Conservation (phyloP, 2,329 filamentous ascomycete genomes). For the Trematosphaeria pertusa region DNA sequence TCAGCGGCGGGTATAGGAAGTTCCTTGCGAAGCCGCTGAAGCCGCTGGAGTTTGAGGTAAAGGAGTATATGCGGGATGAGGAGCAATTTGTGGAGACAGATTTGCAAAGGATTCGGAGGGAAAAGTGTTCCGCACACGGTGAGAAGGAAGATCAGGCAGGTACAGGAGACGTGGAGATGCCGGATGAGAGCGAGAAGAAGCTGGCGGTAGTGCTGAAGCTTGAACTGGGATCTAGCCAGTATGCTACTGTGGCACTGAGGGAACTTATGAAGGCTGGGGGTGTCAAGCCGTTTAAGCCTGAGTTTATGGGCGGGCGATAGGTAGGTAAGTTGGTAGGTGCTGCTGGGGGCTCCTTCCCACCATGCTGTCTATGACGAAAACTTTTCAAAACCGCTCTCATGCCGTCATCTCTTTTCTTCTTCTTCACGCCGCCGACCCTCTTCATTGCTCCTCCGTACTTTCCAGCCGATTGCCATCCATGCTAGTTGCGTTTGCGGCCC, state of each 20-base stretch:
- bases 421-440: too few relatives aligned
- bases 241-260: constrained; percentile 82
- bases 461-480: too few relatives aligned
- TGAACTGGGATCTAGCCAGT: constrained; percentile 79
- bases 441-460: too few relatives aligned
- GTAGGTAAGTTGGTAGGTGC: neutral
- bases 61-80: constrained; percentile 71
- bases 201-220: constrained; percentile 75
- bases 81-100: constrained; percentile 93
- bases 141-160: constrained; percentile 55
- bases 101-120: constrained; percentile 68
- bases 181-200: constrained; percentile 51
- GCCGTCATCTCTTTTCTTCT: too few relatives aligned
- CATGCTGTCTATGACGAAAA: too few relatives aligned
- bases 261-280: constrained; percentile 77
- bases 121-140: constrained; percentile 43
- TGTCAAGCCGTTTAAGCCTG: constrained; percentile 67
- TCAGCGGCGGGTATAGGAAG: constrained; percentile 89
- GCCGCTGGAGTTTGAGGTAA: constrained; percentile 71
- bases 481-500: too few relatives aligned
- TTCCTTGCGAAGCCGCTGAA: constrained; percentile 74
- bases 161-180: constrained; percentile 25
- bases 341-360: too few relatives aligned
- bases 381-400: too few relatives aligned
- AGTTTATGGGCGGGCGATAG: constrained; percentile 61